Evolutionary conservation across 495 filamentous ascomycete species (phyloP), one percentile per base, ranked within the genome.

Genomic region (Aspergillus carlsbadensis): DNA sequence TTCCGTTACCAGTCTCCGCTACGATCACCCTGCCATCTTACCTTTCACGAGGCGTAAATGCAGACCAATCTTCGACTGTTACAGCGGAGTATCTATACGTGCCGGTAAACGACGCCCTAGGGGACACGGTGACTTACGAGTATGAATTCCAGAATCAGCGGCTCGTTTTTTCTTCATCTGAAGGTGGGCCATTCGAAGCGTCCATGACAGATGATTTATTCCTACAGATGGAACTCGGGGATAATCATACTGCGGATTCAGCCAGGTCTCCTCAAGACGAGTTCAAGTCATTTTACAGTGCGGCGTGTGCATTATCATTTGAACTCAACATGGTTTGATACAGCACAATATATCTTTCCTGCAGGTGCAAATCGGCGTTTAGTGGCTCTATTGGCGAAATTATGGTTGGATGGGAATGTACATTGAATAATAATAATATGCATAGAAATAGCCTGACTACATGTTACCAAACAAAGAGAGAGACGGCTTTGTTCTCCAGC

Each of bases 251-350:
- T 24, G 14, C 2, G 13, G 22, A 5, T 18, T 39, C 29, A 41
- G 14, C 33, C 6, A 50, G 50, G 11, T 13, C 51, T 21, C 20
- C 67, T 17, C 53, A 69, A 35, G 48, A 60, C 0, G 48, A 70
- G 11, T 78, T 76, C 58, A 63, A 72, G 46, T 65, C 66, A 1
- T 74, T 78, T 41, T 76, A 75, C 35, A 68, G 51, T 4, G 52
- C 69, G 0, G 68, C 73, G 2, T 76, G 71, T 43, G 54, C 65
- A 7, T 65, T 78, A 66, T 71, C 73, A 10, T 74, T 76, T 47
- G 57, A 64, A 56, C 35, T 70, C 29, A 63, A 70, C 42, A 58
- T 33, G 31, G 29, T n/a, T 11, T 43, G 20, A 8, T 36, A 49
- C 1, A 43, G 21, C 18, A 41, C 14, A 1, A 41, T 41, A 18